Evolutionary conservation across 495 filamentous ascomycete species (phyloP).

Genomic region (Bryoglossum gracile): DNA sequence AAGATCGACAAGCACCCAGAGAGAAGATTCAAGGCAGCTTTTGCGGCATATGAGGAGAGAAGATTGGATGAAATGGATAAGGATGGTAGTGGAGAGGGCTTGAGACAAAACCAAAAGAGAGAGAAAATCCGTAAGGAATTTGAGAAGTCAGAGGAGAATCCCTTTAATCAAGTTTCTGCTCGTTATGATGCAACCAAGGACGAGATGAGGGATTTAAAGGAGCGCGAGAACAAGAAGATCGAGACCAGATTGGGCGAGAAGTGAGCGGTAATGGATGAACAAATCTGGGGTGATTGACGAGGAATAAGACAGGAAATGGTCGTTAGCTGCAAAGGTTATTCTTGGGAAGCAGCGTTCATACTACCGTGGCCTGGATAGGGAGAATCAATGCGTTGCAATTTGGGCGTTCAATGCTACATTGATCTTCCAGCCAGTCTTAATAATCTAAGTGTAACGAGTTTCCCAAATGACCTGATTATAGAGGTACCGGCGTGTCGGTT

Average conservation of each 20-base stretch:
- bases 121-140: constrained; percentile 83
- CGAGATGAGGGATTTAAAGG: constrained; percentile 60
- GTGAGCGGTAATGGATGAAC: too few relatives aligned
- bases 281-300: too few relatives aligned
- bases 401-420: too few relatives aligned
- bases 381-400: too few relatives aligned
- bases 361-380: too few relatives aligned
- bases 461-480: too few relatives aligned
- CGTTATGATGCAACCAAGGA: constrained; percentile 70
- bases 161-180: constrained; percentile 75
- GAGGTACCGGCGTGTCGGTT: too few relatives aligned
- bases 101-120: constrained; percentile 72
- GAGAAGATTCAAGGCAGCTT: constrained; percentile 78
- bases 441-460: too few relatives aligned
- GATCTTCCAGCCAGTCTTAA: too few relatives aligned
- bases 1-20: constrained; percentile 86
- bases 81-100: constrained; percentile 61
- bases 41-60: constrained; percentile 77
- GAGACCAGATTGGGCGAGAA: constrained; percentile 55
- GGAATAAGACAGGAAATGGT: too few relatives aligned
- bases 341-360: too few relatives aligned
- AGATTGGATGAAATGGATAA: constrained; percentile 75
- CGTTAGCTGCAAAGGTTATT: too few relatives aligned
- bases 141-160: constrained; percentile 85
- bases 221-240: constrained; percentile 64